Evolutionary conservation across 164 flowering plant species (phyloP), one percentile per base, ranked within the genome.

Genomic region (Vitis riparia): DNA sequence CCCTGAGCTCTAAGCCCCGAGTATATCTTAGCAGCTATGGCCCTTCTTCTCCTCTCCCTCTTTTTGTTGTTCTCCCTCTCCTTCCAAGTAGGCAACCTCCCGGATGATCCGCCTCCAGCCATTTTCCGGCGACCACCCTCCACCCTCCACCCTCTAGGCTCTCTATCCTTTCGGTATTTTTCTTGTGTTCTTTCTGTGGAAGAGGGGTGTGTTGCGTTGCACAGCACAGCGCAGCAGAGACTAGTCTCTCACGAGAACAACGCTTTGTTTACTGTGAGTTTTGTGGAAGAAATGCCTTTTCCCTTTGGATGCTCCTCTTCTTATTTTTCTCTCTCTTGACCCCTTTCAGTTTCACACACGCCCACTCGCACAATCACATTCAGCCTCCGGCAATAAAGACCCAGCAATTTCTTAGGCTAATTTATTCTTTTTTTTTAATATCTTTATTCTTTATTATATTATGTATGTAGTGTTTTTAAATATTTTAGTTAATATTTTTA

Each of bases 41-140:
- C 90, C 62, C 90, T 80, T 59, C 90, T 73, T 69, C 90, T 73
- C 63, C 90, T 76, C 75, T 87, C 90, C 51, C 90, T 76, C 66
- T 84, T 74, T 80, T 85, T 84, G 78, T 85, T 87, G 76, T 87
- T 87, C 82, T 87, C 90, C 51, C 90, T 80, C 76, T 87, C 90
- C 73, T 83, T 87, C 86, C 83, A 83, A 30, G 90, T 83, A 68
- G 90, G 90, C 16, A 79, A 56, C 76, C 90, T 75, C 73, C 75
- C 77, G 14, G 85, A 69, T 27, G 82, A 68, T 17, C 77, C 76
- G 8, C 71, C 76, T 2, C 68, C 76, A 13, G 78, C 63, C 78
- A 77, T 77, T 29, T 23, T 65, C 65, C 74, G 65, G 29, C 70
- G 0, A 70, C 27, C 68, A 13, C 13, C 23, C 19, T 32, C 15